phyloP scores from a whole-genome alignment of 352 stramenopile genomes.

The Globisporangium radiosum region DNA sequence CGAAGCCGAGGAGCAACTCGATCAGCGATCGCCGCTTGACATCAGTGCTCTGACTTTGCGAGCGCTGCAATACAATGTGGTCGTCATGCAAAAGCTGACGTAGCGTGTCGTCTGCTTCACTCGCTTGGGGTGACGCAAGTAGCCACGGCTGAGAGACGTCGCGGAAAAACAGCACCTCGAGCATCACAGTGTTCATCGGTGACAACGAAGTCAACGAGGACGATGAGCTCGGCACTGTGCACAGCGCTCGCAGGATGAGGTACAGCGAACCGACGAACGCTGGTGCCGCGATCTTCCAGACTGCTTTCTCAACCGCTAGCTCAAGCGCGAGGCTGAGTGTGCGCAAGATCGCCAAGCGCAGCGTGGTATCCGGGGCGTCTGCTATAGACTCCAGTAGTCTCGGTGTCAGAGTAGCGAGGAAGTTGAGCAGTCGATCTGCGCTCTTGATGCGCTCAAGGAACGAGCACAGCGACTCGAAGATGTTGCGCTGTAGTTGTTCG shows the following conservation, averaged over 20 bases:
- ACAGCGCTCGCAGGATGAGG: constrained; percentile 5
- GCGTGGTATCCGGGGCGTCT: not conserved
- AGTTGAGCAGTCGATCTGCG: constrained; percentile 9
- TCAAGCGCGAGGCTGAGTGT: constrained; percentile 9
- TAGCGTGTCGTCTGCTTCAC: not conserved
- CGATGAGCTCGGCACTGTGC: not conserved
- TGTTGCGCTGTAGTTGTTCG: constrained; percentile 1
- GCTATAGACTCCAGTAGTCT: constrained; percentile 3
- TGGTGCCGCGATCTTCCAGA: constrained; percentile 11
- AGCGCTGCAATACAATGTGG: not conserved
- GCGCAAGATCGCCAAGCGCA: constrained; percentile 1
- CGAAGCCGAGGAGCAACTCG: constrained; percentile 4
- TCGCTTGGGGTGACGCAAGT: no score
- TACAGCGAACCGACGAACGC: constrained; percentile 12
- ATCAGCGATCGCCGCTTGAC: constrained; percentile 4
- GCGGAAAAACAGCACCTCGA: constrained; percentile 5
- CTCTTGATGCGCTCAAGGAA: constrained; percentile 14
- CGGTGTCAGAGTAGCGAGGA: constrained; percentile 6
- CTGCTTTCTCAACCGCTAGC: constrained; percentile 7
- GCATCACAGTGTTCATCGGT: constrained; percentile 8
- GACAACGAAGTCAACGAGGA: not conserved
- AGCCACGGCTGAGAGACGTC: not conserved
- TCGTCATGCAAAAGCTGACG: constrained; percentile 9
- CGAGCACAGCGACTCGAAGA: constrained; percentile 9
- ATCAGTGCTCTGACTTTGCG: not conserved